These are phyloP conservation scores for Rhynchosporium agropyri DNA, from an alignment of 2,329 filamentous ascomycete species.

Conservation along the genomic window DNA sequence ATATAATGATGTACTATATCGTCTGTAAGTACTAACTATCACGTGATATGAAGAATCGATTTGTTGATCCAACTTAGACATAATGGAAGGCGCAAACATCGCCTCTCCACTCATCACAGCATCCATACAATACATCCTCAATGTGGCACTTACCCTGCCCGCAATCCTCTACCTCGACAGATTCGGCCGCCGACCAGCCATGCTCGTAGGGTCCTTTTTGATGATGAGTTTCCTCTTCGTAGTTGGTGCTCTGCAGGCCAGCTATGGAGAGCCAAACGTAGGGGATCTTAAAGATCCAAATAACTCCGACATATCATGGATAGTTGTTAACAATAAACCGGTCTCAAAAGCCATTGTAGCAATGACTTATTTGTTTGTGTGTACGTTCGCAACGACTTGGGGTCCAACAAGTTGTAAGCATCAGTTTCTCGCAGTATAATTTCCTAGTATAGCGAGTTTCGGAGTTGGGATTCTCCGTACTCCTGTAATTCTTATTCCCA, in stretches of 20 bases:
- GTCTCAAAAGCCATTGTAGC: constrained; percentile 67
- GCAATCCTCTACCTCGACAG: constrained; percentile 75
- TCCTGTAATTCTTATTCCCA: too few species aligned
- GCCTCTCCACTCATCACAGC: constrained; percentile 65
- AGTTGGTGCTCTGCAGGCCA: constrained; percentile 63
- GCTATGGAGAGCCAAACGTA: constrained; percentile 56
- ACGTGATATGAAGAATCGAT: not conserved
- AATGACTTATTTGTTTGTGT: constrained; percentile 73
- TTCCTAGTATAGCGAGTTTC: too few species aligned
- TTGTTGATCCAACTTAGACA: constrained; percentile 48
- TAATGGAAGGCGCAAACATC: constrained; percentile 65
- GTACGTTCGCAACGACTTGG: constrained; percentile 67
- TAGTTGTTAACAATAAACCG: constrained; percentile 53
- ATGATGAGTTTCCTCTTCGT: constrained; percentile 67
- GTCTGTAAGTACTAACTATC: constrained; percentile 49
- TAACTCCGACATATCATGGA: constrained; percentile 58
- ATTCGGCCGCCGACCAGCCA: constrained; percentile 70
- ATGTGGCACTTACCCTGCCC: constrained; percentile 75
- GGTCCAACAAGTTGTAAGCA: constrained; percentile 44
- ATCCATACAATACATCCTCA: constrained; percentile 76
- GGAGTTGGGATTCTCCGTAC: too few species aligned
- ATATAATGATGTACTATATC: constrained; percentile 74
- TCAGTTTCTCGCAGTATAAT: too few species aligned
- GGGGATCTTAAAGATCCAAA: constrained; percentile 44
- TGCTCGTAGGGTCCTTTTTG: constrained; percentile 64